phyloP scores from a whole-genome alignment of 768 basidiomycete genomes.

The Tulasnella sp. region DNA sequence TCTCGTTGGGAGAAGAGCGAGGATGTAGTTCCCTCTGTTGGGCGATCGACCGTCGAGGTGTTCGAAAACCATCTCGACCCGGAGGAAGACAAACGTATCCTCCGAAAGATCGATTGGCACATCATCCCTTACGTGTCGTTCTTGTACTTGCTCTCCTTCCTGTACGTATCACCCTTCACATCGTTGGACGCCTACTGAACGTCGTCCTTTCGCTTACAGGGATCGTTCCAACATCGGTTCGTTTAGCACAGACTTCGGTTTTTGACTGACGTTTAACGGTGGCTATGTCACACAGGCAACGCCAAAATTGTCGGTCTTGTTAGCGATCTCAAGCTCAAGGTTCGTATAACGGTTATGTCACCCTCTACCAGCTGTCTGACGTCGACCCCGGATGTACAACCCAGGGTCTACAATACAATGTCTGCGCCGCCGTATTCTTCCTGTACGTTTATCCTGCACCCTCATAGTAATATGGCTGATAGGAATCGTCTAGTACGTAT shows the following conservation, averaged over 20 bases:
- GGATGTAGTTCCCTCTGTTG: too few relatives aligned
- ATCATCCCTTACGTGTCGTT: conserved; percentile 70
- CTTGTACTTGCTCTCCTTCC: conserved; percentile 63
- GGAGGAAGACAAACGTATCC: conserved; percentile 9
- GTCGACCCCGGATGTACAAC: conserved; percentile 34
- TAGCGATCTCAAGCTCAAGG: conserved; percentile 42
- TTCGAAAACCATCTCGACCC: conserved; percentile 4
- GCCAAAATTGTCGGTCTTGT: conserved; percentile 24
- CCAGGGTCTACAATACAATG: conserved; percentile 11
- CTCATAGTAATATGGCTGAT: conserved; percentile 19
- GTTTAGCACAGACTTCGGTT: too few relatives aligned
- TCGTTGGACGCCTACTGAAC: too few relatives aligned
- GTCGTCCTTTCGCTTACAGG: too few relatives aligned
- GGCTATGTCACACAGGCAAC: conserved; percentile 35
- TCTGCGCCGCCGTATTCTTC: conserved; percentile 42
- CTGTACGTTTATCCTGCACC: conserved; percentile 34
- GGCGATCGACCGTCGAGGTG: too few relatives aligned
- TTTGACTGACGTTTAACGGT: conserved; percentile 40
- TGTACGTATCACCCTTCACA: too few relatives aligned
- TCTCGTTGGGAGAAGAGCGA: too few relatives aligned
- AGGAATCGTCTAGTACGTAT: conserved; percentile 23
- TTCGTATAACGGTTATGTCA: conserved; percentile 24
- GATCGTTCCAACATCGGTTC: conserved; percentile 56
- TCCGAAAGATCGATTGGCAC: conserved; percentile 22
- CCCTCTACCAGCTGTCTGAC: conserved; percentile 48